phyloP scores from a whole-genome alignment of 371 early-diverging fungal genomes.

The Mortierella sp. region DNA sequence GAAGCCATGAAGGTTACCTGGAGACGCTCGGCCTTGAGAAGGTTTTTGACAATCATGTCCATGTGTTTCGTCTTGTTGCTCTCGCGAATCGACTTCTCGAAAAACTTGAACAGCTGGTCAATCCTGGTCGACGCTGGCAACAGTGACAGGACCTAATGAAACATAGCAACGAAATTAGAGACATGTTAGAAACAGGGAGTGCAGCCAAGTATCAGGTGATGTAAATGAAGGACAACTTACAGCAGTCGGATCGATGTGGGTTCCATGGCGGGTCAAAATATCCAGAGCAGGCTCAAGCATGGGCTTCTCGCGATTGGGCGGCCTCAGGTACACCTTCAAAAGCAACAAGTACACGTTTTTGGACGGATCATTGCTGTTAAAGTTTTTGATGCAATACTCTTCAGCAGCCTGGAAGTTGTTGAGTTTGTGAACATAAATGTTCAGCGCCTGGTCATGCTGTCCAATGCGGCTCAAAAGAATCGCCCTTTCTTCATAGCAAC shows the following conservation, averaged over 20 bases:
- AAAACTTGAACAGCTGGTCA: constrained; percentile 72
- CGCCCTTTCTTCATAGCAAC: constrained; percentile 87
- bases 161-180: background rate
- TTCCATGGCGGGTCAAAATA: constrained; percentile 77
- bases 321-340: constrained; percentile 73
- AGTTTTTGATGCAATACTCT: constrained; percentile 84
- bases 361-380: constrained; percentile 66
- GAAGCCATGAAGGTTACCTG: constrained; percentile 63
- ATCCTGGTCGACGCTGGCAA: constrained; percentile 71
- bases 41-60: constrained; percentile 78
- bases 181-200: constrained; percentile 16
- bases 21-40: constrained; percentile 77
- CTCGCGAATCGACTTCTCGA: constrained; percentile 79
- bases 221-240: constrained; percentile 30
- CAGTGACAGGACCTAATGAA: constrained; percentile 60
- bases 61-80: constrained; percentile 74
- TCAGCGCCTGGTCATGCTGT: constrained; percentile 90
- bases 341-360: constrained; percentile 79
- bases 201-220: constrained; percentile 4
- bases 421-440: constrained; percentile 86
- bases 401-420: constrained; percentile 83
- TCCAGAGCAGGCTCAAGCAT: constrained; percentile 76
- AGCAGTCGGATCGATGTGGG: constrained; percentile 76
- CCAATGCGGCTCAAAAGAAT: constrained; percentile 87
- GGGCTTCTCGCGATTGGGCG: constrained; percentile 65